phyloP scores from a whole-genome alignment of 2,329 filamentous ascomycete genomes.

The Beauveria asiatica region DNA sequence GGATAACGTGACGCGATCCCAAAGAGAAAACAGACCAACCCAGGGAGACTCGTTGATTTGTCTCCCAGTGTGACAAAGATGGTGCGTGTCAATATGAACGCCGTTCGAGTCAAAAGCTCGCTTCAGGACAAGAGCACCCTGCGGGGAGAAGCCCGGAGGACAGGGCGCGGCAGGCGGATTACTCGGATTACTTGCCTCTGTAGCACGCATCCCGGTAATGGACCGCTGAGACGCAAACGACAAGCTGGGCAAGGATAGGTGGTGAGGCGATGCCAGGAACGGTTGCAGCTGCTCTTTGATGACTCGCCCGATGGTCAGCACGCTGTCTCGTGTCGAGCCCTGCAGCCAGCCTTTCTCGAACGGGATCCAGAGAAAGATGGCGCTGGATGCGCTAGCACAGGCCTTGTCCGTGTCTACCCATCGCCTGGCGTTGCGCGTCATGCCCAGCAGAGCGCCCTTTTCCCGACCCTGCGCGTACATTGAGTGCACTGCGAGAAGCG shows the following conservation, averaged over 20 bases:
- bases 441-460: not conserved
- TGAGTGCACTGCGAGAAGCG: not conserved
- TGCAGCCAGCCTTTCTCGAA: not conserved
- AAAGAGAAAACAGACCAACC: not conserved
- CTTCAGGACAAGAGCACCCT: not conserved
- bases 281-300: not conserved
- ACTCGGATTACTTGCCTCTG: too few species aligned
- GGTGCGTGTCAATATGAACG: not conserved
- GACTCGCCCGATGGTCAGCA: not conserved
- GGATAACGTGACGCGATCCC: not conserved
- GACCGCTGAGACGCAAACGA: not conserved
- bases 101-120: not conserved
- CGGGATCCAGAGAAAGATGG: not conserved
- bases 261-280: not conserved
- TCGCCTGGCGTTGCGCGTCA: conserved; percentile 3
- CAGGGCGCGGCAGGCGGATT: not conserved
- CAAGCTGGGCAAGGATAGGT: not conserved
- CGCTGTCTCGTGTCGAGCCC: not conserved
- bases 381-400: not conserved
- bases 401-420: not conserved
- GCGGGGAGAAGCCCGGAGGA: not conserved
- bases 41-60: conserved; percentile 1
- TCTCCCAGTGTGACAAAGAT: not conserved
- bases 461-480: not conserved
- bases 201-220: not conserved